Conservation (phyloP, 2,329 filamentous ascomycete species). For the Microthyrium microscopicum region DNA sequence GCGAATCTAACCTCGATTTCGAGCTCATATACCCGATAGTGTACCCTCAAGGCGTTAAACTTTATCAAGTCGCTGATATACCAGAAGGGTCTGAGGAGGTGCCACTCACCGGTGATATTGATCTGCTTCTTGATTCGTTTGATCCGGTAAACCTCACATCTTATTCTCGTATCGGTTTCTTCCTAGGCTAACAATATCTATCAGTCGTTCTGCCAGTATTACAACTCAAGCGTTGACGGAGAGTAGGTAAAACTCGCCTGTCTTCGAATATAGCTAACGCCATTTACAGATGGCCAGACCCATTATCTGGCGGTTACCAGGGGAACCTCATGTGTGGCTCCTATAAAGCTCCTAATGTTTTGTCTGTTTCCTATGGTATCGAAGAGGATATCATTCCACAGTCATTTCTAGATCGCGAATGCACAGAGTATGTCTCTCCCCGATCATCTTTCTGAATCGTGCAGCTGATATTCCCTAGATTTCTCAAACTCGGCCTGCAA, state of each 20-base stretch:
- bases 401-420: constrained; percentile 13
- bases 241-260: background rate
- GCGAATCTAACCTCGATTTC: background rate
- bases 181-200: background rate
- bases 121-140: too few species aligned
- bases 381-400: background rate
- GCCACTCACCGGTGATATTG: too few species aligned
- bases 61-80: background rate
- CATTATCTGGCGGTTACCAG: background rate
- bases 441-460: too few species aligned
- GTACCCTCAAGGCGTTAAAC: background rate
- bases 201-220: background rate
- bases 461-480: too few species aligned
- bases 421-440: too few species aligned
- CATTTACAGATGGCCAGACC: background rate
- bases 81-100: too few species aligned
- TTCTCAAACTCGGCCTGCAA: constrained; percentile 33
- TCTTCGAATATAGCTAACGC: background rate
- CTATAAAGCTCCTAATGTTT: constrained; percentile 1
- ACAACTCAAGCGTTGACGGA: background rate
- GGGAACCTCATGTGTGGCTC: background rate
- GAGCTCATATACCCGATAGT: background rate
- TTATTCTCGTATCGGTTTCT: too few species aligned
- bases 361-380: background rate
- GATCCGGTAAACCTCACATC: too few species aligned